Percentiles rank a stretch among this genome's conserved stretches.
These are phyloP conservation scores for Phialocephala subalpina DNA, from an alignment of 2,329 filamentous ascomycete genomes.

Conservation along the genomic window DNA sequence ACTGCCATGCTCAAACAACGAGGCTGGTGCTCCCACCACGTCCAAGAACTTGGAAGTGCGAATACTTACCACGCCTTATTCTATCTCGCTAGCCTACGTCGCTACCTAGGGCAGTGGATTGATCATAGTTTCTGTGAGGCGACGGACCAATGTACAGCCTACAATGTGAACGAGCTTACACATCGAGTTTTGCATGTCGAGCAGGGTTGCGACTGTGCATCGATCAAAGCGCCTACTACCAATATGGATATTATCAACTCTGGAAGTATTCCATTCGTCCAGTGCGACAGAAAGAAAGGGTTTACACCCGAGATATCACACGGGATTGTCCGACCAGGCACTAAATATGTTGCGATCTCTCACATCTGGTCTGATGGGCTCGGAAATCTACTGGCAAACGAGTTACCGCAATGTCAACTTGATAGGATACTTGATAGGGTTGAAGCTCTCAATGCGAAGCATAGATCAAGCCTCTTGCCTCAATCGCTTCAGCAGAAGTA, in stretches of 20 bases:
- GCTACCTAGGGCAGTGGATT: neutral
- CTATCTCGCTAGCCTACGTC: neutral
- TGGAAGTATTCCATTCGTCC: neutral
- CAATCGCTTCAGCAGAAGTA: neutral
- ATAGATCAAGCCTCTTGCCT: neutral
- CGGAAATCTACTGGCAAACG: neutral
- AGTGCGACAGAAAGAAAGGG: neutral
- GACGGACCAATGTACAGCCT: neutral
- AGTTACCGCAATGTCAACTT: neutral
- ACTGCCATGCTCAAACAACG: neutral
- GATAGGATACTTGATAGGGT: neutral
- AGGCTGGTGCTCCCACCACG: neutral
- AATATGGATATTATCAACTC: neutral
- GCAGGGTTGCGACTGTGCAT: neutral
- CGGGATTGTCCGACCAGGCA: neutral
- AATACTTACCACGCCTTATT: neutral
- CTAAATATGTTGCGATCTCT: neutral
- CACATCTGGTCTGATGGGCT: neutral
- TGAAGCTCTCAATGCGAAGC: neutral
- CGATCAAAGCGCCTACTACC: neutral
- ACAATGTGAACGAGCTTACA: neutral
- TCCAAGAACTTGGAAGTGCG: neutral
- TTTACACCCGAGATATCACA: neutral
- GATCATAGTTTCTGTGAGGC: neutral
- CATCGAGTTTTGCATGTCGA: neutral